Conservation (phyloP, 202 grass and related monocot species). For the Eragrostis tef region DNA sequence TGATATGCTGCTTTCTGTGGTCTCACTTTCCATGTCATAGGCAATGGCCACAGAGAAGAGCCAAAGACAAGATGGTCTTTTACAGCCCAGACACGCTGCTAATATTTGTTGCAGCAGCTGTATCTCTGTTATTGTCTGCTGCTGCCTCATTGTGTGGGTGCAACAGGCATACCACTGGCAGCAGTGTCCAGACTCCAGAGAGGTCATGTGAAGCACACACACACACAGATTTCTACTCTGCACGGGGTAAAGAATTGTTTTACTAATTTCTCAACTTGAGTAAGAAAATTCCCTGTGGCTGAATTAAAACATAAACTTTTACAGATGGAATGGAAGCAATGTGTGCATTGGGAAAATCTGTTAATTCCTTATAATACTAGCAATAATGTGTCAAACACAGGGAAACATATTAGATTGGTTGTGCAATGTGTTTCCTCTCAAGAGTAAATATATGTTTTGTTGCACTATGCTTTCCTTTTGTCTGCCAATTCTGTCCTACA, state of each 20-base stretch:
- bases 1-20: background rate
- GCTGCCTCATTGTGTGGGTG: slow-evolving; percentile 26
- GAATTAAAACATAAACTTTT: background rate
- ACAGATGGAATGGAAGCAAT: background rate
- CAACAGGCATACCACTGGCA: background rate
- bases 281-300: slow-evolving; percentile 3
- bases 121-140: slow-evolving; percentile 30
- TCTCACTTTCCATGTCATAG: slow-evolving; percentile 13
- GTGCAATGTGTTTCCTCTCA: slow-evolving; percentile 17
- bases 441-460: slow-evolving; percentile 22
- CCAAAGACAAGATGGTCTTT: background rate
- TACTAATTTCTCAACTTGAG: background rate
- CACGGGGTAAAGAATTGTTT: slow-evolving; percentile 27
- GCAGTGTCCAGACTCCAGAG: slow-evolving; percentile 1
- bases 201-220: slow-evolving; percentile 15
- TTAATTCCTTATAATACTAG: slow-evolving; percentile 2
- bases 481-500: background rate
- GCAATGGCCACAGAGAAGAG: slow-evolving; percentile 27
- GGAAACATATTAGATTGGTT: slow-evolving; percentile 2
- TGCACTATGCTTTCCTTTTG: slow-evolving; percentile 18
- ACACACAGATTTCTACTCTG: slow-evolving; percentile 27
- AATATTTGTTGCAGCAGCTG: slow-evolving; percentile 6
- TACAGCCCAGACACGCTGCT: background rate
- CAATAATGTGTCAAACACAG: background rate
- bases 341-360: background rate